Conservation (phyloP, 257 asterid species). For the Ligustrum vulgare region DNA sequence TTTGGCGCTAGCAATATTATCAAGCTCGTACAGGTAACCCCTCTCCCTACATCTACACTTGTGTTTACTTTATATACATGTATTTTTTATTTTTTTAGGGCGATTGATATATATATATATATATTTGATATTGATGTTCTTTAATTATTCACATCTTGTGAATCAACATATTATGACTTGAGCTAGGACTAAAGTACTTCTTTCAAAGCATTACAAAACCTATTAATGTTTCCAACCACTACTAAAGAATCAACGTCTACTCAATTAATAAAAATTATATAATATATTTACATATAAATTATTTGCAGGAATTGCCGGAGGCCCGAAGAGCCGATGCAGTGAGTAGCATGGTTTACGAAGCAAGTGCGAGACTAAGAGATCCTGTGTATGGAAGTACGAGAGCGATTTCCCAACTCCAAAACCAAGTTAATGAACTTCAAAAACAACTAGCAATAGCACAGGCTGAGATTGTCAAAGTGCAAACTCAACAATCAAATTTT, state of each 20-base stretch:
- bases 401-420: slow-evolving; percentile 68
- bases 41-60: neutral
- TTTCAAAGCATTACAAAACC: neutral
- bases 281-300: neutral
- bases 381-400: slow-evolving; percentile 87
- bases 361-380: slow-evolving; percentile 70
- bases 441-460: slow-evolving; percentile 68
- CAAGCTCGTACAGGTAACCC: slow-evolving; percentile 70
- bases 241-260: neutral
- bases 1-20: slow-evolving; percentile 86
- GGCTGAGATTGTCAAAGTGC: slow-evolving; percentile 65
- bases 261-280: too few relatives aligned
- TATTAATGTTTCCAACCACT: neutral
- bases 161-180: too few relatives aligned
- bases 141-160: too few relatives aligned
- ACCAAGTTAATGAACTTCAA: slow-evolving; percentile 67
- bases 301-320: slow-evolving; percentile 66
- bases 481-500: slow-evolving; percentile 63
- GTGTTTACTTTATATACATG: too few relatives aligned
- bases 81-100: neutral
- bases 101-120: too few relatives aligned
- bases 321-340: slow-evolving; percentile 68
- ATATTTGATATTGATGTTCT: too few relatives aligned
- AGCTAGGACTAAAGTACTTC: neutral
- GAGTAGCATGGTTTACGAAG: slow-evolving; percentile 88